Evolutionary conservation across 2,329 filamentous ascomycete species (phyloP).

Genomic region (Rugonectria rugulosa): DNA sequence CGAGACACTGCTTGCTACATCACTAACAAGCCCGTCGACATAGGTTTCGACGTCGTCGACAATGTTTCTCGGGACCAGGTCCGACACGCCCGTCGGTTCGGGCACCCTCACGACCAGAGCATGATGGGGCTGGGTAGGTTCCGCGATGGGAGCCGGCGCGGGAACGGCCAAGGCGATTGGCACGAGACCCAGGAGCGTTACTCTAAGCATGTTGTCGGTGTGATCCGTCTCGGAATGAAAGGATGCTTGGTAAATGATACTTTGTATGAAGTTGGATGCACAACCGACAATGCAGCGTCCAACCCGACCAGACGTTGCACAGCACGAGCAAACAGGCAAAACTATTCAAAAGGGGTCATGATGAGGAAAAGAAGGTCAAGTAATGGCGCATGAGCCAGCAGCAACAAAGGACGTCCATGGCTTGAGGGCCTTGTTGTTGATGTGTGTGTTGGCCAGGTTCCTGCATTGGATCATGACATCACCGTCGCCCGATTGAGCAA

Average conservation of each 20-base stretch:
- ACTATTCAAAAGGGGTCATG: neutral
- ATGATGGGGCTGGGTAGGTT: conserved; percentile 30
- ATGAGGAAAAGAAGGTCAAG: neutral
- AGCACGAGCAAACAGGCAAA: neutral
- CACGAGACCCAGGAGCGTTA: conserved; percentile 33
- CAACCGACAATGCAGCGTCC: too few relatives aligned
- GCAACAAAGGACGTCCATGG: neutral
- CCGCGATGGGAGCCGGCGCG: conserved; percentile 31
- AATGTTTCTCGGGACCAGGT: conserved; percentile 43
- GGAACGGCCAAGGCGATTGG: conserved; percentile 33
- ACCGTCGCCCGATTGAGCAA: neutral
- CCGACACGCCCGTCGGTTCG: conserved; percentile 34
- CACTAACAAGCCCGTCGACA: conserved; percentile 57
- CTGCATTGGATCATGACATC: conserved; percentile 18
- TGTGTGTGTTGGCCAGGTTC: conserved; percentile 8
- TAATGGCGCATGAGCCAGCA: neutral
- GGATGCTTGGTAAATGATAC: neutral
- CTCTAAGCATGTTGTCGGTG: conserved; percentile 27
- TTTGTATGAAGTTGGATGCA: too few relatives aligned
- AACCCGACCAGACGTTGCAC: too few relatives aligned
- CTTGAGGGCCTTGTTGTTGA: conserved; percentile 10
- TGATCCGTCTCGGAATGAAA: neutral
- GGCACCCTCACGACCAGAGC: conserved; percentile 27
- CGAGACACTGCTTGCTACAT: conserved; percentile 63
- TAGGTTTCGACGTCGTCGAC: conserved; percentile 57